Base-by-base conservation (phyloP, 2,329 filamentous ascomycete species). In the Ciborinia camelliae region DNA sequence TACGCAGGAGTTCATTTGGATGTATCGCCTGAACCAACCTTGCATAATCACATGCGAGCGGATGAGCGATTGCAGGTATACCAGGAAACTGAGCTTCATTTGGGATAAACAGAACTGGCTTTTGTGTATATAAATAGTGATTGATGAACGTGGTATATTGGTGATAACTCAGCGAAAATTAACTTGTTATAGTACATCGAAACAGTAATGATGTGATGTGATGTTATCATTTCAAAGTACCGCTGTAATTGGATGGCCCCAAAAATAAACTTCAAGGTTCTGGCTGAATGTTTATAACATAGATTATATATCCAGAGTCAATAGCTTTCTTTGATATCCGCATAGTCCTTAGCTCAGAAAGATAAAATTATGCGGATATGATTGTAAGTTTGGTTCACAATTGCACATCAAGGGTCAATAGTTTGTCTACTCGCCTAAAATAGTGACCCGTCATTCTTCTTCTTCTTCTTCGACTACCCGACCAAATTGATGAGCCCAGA, bases 21-120 rank as follows among this genome's bases (percentile, higher is more conserved):
- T 47, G 41, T 35, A 58, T 58, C 8, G 39, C 43, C 28, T 39
- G 55, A 47, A 35, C 20, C 35, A 14, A 35, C 43, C 41, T 35
- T 58, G 41, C 41, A 58, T 58, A 58, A 20, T 18, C 28, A 35
- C 55, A 47, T 35, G 41, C 41, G 43, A 47, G 8, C 30, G n/a
- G 28, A 35, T 26, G 18, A 9, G 28, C 12, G n/a, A 26, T 35
- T 23, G 41, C 41, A 35, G 41, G 41, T 47, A 32, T 58, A 47
- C 14, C 41, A 35, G 47, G 28, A 23, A 47, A 28, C n/a, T 18
- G 41, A 23, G 41, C 55, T 58, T 47, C 28, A 35, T 35, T 58
- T 58, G 55, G 55, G 41, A 58, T 58, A 58, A 32, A 47, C 20
- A 35, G 20, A 20, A 45, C 41, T 47, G 14, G 41, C 55, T 47